These are phyloP conservation scores for Solanum rostratum DNA, from an alignment of 257 asterid genomes.

Conservation along the genomic window DNA sequence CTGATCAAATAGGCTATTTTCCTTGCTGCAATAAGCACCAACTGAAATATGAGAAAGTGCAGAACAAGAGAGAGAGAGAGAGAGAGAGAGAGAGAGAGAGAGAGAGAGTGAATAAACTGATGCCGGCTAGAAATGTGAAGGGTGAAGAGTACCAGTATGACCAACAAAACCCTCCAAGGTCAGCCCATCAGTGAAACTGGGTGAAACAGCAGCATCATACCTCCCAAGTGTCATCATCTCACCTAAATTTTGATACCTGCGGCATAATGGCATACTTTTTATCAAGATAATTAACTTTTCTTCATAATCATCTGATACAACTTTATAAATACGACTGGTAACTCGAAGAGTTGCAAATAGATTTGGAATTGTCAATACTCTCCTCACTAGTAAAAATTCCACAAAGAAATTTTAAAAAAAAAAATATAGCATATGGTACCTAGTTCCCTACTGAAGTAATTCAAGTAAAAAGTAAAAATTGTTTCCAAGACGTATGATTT, in stretches of 20 bases:
- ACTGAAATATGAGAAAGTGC: not conserved
- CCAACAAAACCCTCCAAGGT: conserved; percentile 88
- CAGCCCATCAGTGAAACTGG: conserved; percentile 71
- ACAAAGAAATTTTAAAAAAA: not conserved
- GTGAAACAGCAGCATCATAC: conserved; percentile 78
- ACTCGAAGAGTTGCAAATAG: not conserved
- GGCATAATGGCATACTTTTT: not conserved
- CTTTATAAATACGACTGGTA: not conserved
- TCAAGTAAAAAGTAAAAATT: not conserved
- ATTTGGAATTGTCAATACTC: not conserved
- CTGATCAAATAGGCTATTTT: conserved; percentile 78
- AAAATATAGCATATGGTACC: not conserved
- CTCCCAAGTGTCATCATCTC: conserved; percentile 98
- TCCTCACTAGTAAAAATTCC: not conserved
- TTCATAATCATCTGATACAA: not conserved
- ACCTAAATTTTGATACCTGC: conserved; percentile 86
- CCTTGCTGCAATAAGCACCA: conserved; percentile 49
- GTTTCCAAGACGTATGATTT: not conserved
- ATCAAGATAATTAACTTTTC: not conserved
- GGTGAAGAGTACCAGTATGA: conserved; percentile 54
- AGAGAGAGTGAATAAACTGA: not conserved
- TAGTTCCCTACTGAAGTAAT: not conserved
- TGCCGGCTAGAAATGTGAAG: not conserved
- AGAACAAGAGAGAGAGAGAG: not conserved
- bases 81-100: not conserved